phyloP scores from a whole-genome alignment of 805 yeast genomes.

The Kodamaea lidongshanica region DNA sequence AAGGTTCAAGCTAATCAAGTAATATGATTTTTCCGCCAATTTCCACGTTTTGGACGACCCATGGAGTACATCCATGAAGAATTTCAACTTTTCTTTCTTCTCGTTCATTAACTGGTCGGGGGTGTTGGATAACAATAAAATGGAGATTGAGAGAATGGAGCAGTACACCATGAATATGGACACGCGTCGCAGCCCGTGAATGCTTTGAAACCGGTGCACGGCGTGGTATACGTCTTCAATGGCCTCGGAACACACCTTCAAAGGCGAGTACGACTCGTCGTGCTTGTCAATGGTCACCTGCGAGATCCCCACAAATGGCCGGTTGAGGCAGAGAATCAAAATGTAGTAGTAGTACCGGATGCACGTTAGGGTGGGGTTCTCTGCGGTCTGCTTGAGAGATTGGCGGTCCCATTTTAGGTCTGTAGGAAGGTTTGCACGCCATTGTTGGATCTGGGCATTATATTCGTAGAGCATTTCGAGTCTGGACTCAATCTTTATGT shows the following conservation, averaged over 20 bases:
- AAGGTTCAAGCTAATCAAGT: conserved; percentile 32
- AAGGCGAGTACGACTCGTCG: conserved; percentile 24
- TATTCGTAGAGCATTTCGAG: conserved; percentile 37
- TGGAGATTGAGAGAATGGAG: conserved; percentile 40
- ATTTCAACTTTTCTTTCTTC: conserved; percentile 25
- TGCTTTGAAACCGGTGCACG: conserved; percentile 28
- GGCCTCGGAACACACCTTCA: conserved; percentile 30
- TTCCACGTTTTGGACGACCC: conserved; percentile 44
- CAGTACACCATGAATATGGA: conserved; percentile 46
- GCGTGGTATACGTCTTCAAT: conserved; percentile 39
- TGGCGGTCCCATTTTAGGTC: conserved; percentile 45
- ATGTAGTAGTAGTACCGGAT: conserved; percentile 55
- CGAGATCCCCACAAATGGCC: conserved; percentile 48
- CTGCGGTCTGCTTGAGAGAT: conserved; percentile 35
- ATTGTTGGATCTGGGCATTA: conserved; percentile 43
- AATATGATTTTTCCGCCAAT: conserved; percentile 40
- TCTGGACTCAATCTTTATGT: conserved; percentile 37
- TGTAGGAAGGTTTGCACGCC: conserved; percentile 47
- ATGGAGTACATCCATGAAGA: conserved; percentile 35
- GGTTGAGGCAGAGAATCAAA: conserved; percentile 50
- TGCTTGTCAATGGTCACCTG: conserved; percentile 11
- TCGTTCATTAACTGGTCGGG: conserved; percentile 20
- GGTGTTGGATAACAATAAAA: conserved; percentile 31
- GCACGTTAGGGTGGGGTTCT: conserved; percentile 49
- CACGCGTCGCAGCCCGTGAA: conserved; percentile 36